Evolutionary conservation across 306 rosid genomes (phyloP), one percentile per base, ranked within the genome.

Genomic region (Cucumis cinereus): DNA sequence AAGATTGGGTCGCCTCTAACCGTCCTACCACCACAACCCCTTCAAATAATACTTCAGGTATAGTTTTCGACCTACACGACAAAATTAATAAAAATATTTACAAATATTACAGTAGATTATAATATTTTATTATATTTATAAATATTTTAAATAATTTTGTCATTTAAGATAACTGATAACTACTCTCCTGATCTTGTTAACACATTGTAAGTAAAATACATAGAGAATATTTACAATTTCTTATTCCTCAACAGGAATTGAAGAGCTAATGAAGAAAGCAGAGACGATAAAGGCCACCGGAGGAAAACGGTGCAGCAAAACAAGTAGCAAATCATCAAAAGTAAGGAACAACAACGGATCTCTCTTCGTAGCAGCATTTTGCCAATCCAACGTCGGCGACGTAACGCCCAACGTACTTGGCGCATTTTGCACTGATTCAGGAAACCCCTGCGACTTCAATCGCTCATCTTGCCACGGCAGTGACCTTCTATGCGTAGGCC

Each of bases 321-420:
- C 73, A 16, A 82, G 84, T 62, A 93, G 90, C 80, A 79, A 84
- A 85, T 82, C 63, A 2, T 85, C 83, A 0, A 90, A 93, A 76
- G 95, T 90, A 79, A 88, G 97, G 80, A 90, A 85, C 77, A 90
- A 86, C 73, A 77, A 87, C 8, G 95, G 91, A 9, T 87, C 89
- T 19, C 80, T 84, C 8, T 93, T 90, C 59, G 97, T 90, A 35
- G 98, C 87, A 69, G 95, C 98, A 16, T 93, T 89, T 88, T 90
- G 97, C 87, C 98, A 93, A 80, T 90, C 95, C 50, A 93, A 93
- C 73, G 95, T 90, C 2, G 98, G 98, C 85, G 98, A 93, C 62
- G 98, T 89, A 26, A 85, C 90, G 8, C 97, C 98, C 16, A 90
- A 93, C 82, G 97, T 90, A 38, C 75, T 85, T 3, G 98, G 98